Evolutionary conservation across 2,329 filamentous ascomycete species (phyloP).

Genomic region (Aspergillus nomiae): DNA sequence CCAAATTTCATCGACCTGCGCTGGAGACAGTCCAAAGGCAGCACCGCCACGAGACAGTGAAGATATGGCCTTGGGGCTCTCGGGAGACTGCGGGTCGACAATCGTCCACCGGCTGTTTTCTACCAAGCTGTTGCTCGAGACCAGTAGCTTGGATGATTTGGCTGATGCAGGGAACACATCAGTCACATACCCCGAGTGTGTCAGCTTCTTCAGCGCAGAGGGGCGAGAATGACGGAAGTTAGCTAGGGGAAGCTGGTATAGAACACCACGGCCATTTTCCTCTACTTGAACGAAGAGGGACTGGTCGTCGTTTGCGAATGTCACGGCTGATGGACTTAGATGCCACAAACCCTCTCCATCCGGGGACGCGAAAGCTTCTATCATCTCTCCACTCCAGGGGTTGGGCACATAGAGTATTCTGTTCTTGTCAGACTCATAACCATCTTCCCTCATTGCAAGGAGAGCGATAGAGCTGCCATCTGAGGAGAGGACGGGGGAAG

Average conservation of each 20-base stretch:
- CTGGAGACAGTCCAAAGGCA: constrained; percentile 43
- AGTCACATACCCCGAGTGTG: constrained; percentile 43
- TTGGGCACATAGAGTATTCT: constrained; percentile 46
- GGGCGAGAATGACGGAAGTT: constrained; percentile 32
- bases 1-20: constrained; percentile 50
- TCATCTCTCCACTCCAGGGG: constrained; percentile 42
- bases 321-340: constrained; percentile 43
- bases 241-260: constrained; percentile 44
- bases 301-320: constrained; percentile 45
- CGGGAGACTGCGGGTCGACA: constrained; percentile 37
- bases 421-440: constrained; percentile 52
- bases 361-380: constrained; percentile 40
- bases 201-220: constrained; percentile 39
- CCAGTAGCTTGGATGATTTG: constrained; percentile 40
- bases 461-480: constrained; percentile 47
- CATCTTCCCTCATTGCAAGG: constrained; percentile 47
- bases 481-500: constrained; percentile 48
- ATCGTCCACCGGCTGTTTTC: constrained; percentile 49
- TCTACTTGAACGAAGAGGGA: constrained; percentile 45
- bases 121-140: constrained; percentile 47
- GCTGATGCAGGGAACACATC: constrained; percentile 39
- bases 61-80: constrained; percentile 37
- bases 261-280: constrained; percentile 43
- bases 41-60: constrained; percentile 40
- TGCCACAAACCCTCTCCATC: constrained; percentile 46